Percentiles rank a stretch among this genome's conserved stretches.
phyloP scores from a whole-genome alignment of 768 basidiomycete species.

The Pleurotus platypus region DNA sequence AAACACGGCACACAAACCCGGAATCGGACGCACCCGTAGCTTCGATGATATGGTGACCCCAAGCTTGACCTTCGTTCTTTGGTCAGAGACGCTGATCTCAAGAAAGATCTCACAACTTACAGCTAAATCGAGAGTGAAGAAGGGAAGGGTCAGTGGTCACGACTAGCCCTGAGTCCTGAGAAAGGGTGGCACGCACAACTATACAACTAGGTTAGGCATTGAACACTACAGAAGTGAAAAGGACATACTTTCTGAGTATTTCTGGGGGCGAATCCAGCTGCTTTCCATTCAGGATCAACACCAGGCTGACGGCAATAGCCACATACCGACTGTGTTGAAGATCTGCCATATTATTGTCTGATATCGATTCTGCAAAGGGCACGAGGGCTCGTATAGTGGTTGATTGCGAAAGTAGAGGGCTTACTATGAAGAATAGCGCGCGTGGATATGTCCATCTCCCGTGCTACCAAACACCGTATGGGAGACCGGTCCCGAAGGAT shows the following conservation, averaged over 20 bases:
- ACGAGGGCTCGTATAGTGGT: no score
- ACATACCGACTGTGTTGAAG: neutral
- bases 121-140: neutral
- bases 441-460: constrained; percentile 3
- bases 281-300: neutral
- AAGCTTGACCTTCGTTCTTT: neutral
- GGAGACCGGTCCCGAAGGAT: neutral
- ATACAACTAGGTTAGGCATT: no score
- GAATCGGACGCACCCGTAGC: neutral
- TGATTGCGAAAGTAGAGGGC: neutral
- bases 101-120: neutral
- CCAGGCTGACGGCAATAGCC: neutral
- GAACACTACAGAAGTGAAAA: neutral
- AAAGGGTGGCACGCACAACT: no score
- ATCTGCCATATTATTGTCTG: constrained; percentile 3
- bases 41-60: constrained; percentile 1
- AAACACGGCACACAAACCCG: no score
- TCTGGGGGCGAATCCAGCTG: neutral
- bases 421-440: constrained; percentile 1
- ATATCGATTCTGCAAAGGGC: neutral
- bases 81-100: no score
- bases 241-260: neutral
- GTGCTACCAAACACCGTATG: neutral
- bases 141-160: neutral
- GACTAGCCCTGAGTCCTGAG: no score